These are phyloP conservation scores for Tetradesmus obliquus DNA, from an alignment of 139 green algal species.

Conservation along the genomic window DNA sequence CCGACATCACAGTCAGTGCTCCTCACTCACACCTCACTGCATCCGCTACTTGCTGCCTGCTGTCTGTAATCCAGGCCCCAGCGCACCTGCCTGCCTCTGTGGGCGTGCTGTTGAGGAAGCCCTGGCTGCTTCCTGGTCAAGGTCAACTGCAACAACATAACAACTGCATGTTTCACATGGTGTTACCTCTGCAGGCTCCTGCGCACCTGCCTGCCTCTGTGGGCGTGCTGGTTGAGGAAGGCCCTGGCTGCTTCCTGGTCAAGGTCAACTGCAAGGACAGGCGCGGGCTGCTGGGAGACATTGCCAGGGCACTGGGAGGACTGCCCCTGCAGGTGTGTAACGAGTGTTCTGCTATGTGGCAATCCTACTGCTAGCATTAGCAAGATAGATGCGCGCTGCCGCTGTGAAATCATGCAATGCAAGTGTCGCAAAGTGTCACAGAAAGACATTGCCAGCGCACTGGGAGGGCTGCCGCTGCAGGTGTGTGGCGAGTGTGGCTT, in stretches of 20 bases:
- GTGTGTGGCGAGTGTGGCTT: conserved; percentile 31
- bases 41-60: not conserved
- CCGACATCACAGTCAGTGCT: not conserved
- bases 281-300: conserved; percentile 73
- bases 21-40: not conserved
- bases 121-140: conserved; percentile 46
- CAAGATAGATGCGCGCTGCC: not conserved
- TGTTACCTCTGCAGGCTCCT: not conserved
- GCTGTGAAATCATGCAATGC: not conserved
- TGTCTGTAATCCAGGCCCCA: not conserved
- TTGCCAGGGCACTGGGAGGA: conserved; percentile 66
- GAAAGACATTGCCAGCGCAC: conserved; percentile 68
- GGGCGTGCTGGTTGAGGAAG: conserved; percentile 50
- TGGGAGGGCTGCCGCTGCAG: conserved; percentile 73
- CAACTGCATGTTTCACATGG: not conserved
- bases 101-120: conserved; percentile 30
- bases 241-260: conserved; percentile 22
- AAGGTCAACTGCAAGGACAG: conserved; percentile 80
- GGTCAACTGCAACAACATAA: conserved; percentile 72
- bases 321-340: conserved; percentile 70
- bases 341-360: not conserved
- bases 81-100: conserved; percentile 29
- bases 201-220: conserved; percentile 31
- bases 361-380: too few species aligned
- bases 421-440: not conserved